Evolutionary conservation across 257 asterid species (phyloP), one percentile per base, ranked within the genome.

Genomic region (Parsonsia alboflavescens): DNA sequence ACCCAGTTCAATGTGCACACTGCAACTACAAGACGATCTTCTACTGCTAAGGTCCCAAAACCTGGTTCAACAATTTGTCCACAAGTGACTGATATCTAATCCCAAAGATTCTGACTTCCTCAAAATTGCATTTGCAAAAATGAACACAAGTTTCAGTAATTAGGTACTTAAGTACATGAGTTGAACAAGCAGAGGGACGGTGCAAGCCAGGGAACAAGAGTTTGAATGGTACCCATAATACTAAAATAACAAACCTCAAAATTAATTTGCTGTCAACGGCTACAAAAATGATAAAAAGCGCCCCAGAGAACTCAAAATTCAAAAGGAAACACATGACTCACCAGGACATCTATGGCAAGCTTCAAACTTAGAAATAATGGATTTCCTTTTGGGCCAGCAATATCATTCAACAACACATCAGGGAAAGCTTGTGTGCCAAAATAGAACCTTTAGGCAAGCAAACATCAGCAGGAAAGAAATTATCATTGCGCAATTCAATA

Each of bases 381-480:
- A 79, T 94, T 91, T 76, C 97, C 98, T 82, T 94, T 97, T 28
- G 97, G 97, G 70, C 98, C 98, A 75, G 98, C 97, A 75, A 94
- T 90, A 84, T 92, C 97, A 84, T 94, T 94, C 66, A 94, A 90
- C 88, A 94, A 83, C 65, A 94, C 98, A 63, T 92, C 96, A 30
- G 97, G 97, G 82, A 90, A 94, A 71, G 87, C 72, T 39, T 86
- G 82, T 50, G 93, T 82, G 49, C 98, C 98, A 78, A 90, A 61
- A 77, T 88, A 90, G 89, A 90, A 84, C 98, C 97, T 94, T 75
- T 58, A 79, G 36, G 67, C 52, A 70, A 78, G 24, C 45, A 61
- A 63, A 69, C 74, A 74, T 77, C 75, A 82, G 73, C 68, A 67
- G 15, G 21, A n/a, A 41, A 68, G 15, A 15, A 9, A 45, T 19